Evolutionary conservation across 177 flowering plant genomes (phyloP), one percentile per base, ranked within the genome.

Genomic region (Tripterygium wilfordii): DNA sequence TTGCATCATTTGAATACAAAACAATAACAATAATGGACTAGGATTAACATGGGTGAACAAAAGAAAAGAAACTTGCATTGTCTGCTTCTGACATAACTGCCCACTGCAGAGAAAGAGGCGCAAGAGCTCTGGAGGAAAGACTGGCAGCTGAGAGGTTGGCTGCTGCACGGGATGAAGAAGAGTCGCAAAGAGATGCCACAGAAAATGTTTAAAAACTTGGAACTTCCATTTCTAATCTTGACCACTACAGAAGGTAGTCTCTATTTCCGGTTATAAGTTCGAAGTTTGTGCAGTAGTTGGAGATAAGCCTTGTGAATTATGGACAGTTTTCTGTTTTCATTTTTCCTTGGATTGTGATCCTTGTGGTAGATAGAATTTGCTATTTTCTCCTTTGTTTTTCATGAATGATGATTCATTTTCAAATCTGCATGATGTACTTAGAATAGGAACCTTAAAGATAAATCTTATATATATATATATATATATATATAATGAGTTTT

Each of bases 61-160:
- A n/a, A n/a, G 4, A 10, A 35, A 35, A 10, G 14, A 4, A 3
- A 10, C 14, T 35, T 4, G 7, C 16, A 7, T 7, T 17, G 42
- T 2, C 26, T 1, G 14, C 23, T 48, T 22, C 38, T 54, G 13
- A 26, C 19, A 12, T 6, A 25, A 13, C 22, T 42, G 3, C 15
- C 17, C 38, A n/a, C 26, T 66, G 66, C 83, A 92, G 99, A 58
- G 99, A 92, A 72, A 78, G 97, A 48, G 98, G 98, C 22, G 96
- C 96, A 12, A 79, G 96, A 15, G 96, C 98, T 8, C 69, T 92
- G 22, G 98, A 92, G 64, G 96, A 92, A 67, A 78, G 98, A 63
- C 65, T 92, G 59, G 95, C 96, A 28, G 70, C 82, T 17, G 95
- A 88, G 66, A 68, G 65, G 45, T 42, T 76, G 56, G 64, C 76